Percentiles rank a stretch among this genome's conserved stretches.
Evolutionary conservation across 2,329 filamentous ascomycete genomes (phyloP).

Genomic region (Alternaria sp.): DNA sequence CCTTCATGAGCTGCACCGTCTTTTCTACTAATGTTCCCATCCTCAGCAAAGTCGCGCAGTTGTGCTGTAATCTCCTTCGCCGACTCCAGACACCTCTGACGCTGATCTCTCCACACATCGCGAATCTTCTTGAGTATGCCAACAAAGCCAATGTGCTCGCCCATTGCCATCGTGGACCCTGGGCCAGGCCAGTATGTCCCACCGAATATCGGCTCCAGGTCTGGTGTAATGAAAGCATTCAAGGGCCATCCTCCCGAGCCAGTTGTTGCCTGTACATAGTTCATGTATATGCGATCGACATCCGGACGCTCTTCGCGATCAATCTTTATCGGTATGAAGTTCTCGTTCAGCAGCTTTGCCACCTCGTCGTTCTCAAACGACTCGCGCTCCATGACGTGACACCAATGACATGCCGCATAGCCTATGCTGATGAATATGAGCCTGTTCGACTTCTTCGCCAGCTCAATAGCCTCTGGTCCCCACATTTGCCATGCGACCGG

Average conservation of each 20-base stretch:
- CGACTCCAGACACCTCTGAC: slow-evolving; percentile 81
- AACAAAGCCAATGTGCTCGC: slow-evolving; percentile 77
- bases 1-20: slow-evolving; percentile 67
- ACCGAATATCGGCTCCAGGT: slow-evolving; percentile 92
- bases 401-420: slow-evolving; percentile 93
- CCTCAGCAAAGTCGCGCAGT: slow-evolving; percentile 85
- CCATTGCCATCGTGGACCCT: slow-evolving; percentile 61
- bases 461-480: slow-evolving; percentile 76
- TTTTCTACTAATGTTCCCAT: slow-evolving; percentile 71
- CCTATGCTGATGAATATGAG: slow-evolving; percentile 94
- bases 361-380: slow-evolving; percentile 87
- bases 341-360: slow-evolving; percentile 81
- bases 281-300: slow-evolving; percentile 97
- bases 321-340: slow-evolving; percentile 90
- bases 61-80: slow-evolving; percentile 84
- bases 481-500: slow-evolving; percentile 93
- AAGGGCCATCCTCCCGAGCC: slow-evolving; percentile 92
- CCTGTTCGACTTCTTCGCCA: slow-evolving; percentile 83
- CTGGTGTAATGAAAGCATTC: slow-evolving; percentile 95
- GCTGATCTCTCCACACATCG: slow-evolving; percentile 81
- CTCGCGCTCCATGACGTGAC: slow-evolving; percentile 90
- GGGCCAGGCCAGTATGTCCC: slow-evolving; percentile 96
- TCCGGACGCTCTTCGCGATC: slow-evolving; percentile 95
- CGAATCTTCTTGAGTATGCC: slow-evolving; percentile 81
- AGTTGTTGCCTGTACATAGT: slow-evolving; percentile 93